Conservation (phyloP, 1,284 basidiomycete species). For the Sphagnurus paluster region DNA sequence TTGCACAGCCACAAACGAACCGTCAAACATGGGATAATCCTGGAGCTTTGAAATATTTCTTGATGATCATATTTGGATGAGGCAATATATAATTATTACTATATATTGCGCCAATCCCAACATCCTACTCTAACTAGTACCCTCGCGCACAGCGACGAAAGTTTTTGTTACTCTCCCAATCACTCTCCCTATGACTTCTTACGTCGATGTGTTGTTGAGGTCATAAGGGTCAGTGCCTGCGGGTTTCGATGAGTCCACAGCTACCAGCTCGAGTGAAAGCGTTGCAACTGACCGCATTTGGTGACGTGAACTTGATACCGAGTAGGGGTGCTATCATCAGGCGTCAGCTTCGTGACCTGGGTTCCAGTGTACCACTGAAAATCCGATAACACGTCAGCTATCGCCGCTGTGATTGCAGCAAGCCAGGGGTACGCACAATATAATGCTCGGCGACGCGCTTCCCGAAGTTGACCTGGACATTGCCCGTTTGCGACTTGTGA, state of each 20-base stretch:
- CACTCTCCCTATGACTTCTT: no score
- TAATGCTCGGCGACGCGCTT: slow-evolving; percentile 12
- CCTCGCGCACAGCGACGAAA: no score
- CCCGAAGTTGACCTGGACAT: slow-evolving; percentile 14
- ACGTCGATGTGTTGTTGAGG: slow-evolving; percentile 6
- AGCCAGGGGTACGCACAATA: slow-evolving; percentile 2
- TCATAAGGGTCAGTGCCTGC: slow-evolving; percentile 10
- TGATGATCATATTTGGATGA: no score
- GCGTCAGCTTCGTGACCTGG: slow-evolving; percentile 10
- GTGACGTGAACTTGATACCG: slow-evolving; percentile 11
- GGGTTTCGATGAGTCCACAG: background rate
- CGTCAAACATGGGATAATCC: no score
- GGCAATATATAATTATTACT: no score
- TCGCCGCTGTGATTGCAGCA: no score
- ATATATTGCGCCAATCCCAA: no score
- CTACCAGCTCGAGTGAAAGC: background rate
- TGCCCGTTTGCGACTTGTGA: slow-evolving; percentile 15
- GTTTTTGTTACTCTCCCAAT: no score
- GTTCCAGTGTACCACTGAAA: slow-evolving; percentile 12
- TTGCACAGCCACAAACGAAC: no score
- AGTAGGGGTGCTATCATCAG: slow-evolving; percentile 5
- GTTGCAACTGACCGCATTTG: slow-evolving; percentile 10
- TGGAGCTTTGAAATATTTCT: no score
- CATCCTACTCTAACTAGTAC: no score
- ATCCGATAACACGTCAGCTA: background rate